Evolutionary conservation across 257 asterid species (phyloP).

Genomic region (Euphrasia confusa): DNA sequence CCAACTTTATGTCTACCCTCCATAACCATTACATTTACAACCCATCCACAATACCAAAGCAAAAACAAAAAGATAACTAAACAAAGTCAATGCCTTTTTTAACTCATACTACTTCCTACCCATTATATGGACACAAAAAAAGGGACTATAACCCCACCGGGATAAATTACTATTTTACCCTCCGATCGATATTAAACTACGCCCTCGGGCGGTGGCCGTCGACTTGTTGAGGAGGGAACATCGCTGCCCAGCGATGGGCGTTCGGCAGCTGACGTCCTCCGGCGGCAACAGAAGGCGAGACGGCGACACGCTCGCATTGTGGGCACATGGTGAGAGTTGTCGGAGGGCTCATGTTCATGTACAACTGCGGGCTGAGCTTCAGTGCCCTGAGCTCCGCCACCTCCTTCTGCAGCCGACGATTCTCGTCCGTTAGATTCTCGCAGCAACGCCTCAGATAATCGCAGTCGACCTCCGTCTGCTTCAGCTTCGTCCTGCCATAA

Average conservation of each 20-base stretch:
- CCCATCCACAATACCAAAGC: slow-evolving; percentile 18
- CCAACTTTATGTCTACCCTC: slow-evolving; percentile 18
- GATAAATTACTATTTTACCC: slow-evolving; percentile 9
- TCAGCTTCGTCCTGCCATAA: slow-evolving; percentile 75
- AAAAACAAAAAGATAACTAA: not conserved
- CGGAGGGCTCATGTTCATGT: slow-evolving; percentile 95
- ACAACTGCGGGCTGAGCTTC: slow-evolving; percentile 78
- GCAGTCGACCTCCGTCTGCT: slow-evolving; percentile 94
- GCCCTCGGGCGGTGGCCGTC: slow-evolving; percentile 32
- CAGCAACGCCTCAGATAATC: slow-evolving; percentile 88
- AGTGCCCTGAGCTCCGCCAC: slow-evolving; percentile 77
- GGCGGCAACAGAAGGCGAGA: slow-evolving; percentile 38
- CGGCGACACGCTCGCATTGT: slow-evolving; percentile 82
- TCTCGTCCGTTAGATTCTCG: slow-evolving; percentile 80
- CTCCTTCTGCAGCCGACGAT: slow-evolving; percentile 78
- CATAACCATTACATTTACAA: not conserved
- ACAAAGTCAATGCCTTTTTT: slow-evolving; percentile 4
- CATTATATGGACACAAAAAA: slow-evolving; percentile 23
- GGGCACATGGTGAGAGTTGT: slow-evolving; percentile 98
- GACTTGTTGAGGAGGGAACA: slow-evolving; percentile 36
- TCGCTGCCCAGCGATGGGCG: slow-evolving; percentile 51
- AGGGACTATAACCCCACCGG: not conserved
- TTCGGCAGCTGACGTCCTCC: no score
- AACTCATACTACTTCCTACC: slow-evolving; percentile 18
- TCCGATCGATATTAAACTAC: not conserved